phyloP scores from a whole-genome alignment of 805 yeast genomes.

The baker's yeast (Saccharomyces cerevisiae) region DNA sequence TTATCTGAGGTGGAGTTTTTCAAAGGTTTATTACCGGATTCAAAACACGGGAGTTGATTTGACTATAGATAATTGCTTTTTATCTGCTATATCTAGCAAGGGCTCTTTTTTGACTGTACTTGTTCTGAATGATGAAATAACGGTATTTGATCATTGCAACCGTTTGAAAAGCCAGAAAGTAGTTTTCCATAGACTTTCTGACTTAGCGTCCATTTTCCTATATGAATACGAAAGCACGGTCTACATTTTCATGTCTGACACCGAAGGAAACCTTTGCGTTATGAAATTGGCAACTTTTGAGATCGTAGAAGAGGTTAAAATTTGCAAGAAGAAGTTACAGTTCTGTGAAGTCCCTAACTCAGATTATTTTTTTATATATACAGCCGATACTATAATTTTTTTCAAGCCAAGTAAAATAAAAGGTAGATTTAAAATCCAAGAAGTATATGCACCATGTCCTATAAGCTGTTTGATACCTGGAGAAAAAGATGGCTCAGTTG shows the following conservation, averaged over 20 bases:
- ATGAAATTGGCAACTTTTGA: constrained; percentile 5
- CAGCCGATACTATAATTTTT: constrained; percentile 7
- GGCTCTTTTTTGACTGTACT: not conserved
- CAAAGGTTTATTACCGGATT: not conserved
- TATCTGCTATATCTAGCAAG: not conserved
- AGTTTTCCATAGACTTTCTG: not conserved
- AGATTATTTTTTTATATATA: constrained; percentile 4
- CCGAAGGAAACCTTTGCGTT: constrained; percentile 12
- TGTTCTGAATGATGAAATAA: not conserved
- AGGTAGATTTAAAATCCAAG: not conserved
- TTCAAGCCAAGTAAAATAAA: not conserved
- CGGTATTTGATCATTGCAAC: not conserved
- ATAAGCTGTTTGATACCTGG: constrained; percentile 1
- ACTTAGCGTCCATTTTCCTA: not conserved
- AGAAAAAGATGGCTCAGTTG: not conserved
- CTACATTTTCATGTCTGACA: constrained; percentile 11
- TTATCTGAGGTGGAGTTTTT: constrained; percentile 6
- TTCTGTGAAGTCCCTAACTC: constrained; percentile 4
- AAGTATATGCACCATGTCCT: not conserved
- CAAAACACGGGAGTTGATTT: not conserved
- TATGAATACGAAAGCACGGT: not conserved
- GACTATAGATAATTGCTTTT: not conserved
- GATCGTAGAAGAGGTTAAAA: constrained; percentile 1
- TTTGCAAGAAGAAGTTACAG: constrained; percentile 6
- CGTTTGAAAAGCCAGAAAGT: not conserved